Evolutionary conservation across 257 asterid species (phyloP), one percentile per base, ranked within the genome.

Genomic region (Cordia subcordata): DNA sequence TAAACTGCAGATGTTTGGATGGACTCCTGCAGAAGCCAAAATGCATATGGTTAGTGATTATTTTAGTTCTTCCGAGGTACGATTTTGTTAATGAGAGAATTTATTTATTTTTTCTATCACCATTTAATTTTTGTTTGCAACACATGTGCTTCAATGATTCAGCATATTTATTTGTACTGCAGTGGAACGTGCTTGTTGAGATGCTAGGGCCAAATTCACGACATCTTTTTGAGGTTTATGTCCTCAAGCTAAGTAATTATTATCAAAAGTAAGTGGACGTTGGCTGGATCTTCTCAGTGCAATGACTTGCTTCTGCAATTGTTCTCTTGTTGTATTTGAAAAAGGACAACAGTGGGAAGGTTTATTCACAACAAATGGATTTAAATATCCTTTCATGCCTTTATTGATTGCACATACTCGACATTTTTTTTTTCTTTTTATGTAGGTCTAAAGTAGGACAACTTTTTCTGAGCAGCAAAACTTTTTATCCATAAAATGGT

Each of bases 221-320:
- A n/a, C 98, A 92, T 82, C 86, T 88, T 63, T 86, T 88, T 78
- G 98, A 92, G 85, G 66, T 92, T 72, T 77, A 84, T 71, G 94
- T 85, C 5, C 96, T 92, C 72, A 92, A 88, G 82, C 81, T 82
- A 58, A 84, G 81, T 61, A 81, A 75, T 65, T 70, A 76, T 72
- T 77, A 79, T 78, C 84, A 85, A 63, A 76, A 78, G 96, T 85
- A 77, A 85, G 98, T 82, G 38, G 50, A 46, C 18, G 44, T 17
- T 58, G 22, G 54, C 47, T 40, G 56, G 39, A 40, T 23, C 59
- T 73, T 49, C 46, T 45, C 42, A 17, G 50, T 57, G 10, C 22
- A 51, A 10, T 51, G 49, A 19, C 51, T 37, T 14, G 49, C 38
- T n/a, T 44, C 35, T 19, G 40, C 44, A 42, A 23, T 23, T 17